A percentile compares a stretch with the other conserved stretches of the same genome.
Conservation (phyloP, 2,329 filamentous ascomycete species). For the Colletotrichum zoysiae region DNA sequence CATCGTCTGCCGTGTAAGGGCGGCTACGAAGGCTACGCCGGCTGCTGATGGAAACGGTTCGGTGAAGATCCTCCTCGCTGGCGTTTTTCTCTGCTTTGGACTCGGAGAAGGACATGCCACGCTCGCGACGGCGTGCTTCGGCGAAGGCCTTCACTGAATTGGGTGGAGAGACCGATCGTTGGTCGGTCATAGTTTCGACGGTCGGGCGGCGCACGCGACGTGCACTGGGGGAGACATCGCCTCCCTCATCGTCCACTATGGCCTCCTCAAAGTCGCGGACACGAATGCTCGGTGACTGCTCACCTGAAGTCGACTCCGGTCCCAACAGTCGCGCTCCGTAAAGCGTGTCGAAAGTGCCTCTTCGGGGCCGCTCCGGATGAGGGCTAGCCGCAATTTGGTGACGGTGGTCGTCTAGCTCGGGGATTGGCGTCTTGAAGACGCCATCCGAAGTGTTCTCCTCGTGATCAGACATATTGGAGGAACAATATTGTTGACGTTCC, state of each 20-base stretch:
- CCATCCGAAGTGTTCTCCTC: slow-evolving; percentile 71
- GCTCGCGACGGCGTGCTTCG: slow-evolving; percentile 86
- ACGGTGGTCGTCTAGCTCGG: slow-evolving; percentile 90
- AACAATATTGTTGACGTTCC: slow-evolving; percentile 4
- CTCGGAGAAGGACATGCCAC: slow-evolving; percentile 72
- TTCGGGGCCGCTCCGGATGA: slow-evolving; percentile 70
- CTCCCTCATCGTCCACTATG: slow-evolving; percentile 80
- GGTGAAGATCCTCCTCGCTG: slow-evolving; percentile 70
- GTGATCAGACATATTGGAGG: slow-evolving; percentile 72
- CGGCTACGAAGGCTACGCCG: slow-evolving; percentile 70
- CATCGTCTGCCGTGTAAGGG: slow-evolving; percentile 71
- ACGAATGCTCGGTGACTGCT: slow-evolving; percentile 55
- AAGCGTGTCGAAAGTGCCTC: slow-evolving; percentile 81
- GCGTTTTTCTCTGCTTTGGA: slow-evolving; percentile 51
- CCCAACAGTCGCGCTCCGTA: slow-evolving; percentile 65
- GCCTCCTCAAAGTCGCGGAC: slow-evolving; percentile 90
- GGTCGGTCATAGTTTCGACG: slow-evolving; percentile 67
- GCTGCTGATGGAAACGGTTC: slow-evolving; percentile 78
- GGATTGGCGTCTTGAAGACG: slow-evolving; percentile 79
- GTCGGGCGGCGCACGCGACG: slow-evolving; percentile 67
- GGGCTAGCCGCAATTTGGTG: slow-evolving; percentile 72
- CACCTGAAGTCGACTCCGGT: slow-evolving; percentile 45
- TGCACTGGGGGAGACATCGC: slow-evolving; percentile 57
- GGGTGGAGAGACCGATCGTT: slow-evolving; percentile 84
- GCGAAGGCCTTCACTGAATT: slow-evolving; percentile 99